These are phyloP conservation scores for Hydnum rufescens DNA, from an alignment of 768 basidiomycete genomes.

Conservation along the genomic window DNA sequence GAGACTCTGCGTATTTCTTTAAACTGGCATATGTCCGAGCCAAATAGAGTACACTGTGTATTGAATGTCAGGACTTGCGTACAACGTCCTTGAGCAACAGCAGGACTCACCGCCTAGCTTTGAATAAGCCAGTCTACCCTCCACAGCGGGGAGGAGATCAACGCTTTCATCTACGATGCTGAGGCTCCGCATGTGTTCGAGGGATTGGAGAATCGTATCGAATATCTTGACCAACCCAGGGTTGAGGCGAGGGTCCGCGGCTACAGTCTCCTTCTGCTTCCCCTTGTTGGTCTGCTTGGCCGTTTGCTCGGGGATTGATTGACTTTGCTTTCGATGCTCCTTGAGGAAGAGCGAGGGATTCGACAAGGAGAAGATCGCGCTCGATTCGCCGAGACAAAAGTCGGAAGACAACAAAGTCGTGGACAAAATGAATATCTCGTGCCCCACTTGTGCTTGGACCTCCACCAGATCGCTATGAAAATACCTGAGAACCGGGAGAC, in stretches of 20 bases:
- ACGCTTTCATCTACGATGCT: constrained; percentile 78
- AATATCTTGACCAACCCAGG: constrained; percentile 72
- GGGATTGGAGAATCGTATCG: constrained; percentile 67
- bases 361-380: constrained; percentile 67
- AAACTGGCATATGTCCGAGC: constrained; percentile 49
- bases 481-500: not conserved
- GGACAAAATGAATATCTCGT: constrained; percentile 66
- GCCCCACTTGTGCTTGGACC: constrained; percentile 21
- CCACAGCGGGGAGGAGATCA: constrained; percentile 58
- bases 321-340: not conserved
- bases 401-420: constrained; percentile 74
- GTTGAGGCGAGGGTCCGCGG: constrained; percentile 42
- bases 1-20: constrained; percentile 52
- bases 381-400: constrained; percentile 74
- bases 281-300: constrained; percentile 9
- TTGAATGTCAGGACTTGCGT: not conserved
- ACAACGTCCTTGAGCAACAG: constrained; percentile 5
- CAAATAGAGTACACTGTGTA: constrained; percentile 49
- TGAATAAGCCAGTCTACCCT: constrained; percentile 52
- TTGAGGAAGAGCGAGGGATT: constrained; percentile 28
- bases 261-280: constrained; percentile 11
- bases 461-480: constrained; percentile 5
- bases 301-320: too few relatives aligned
- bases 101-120: constrained; percentile 41
- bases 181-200: constrained; percentile 65